Base-by-base conservation (phyloP, 345 rosid species). In the Nasturtium officinale region DNA sequence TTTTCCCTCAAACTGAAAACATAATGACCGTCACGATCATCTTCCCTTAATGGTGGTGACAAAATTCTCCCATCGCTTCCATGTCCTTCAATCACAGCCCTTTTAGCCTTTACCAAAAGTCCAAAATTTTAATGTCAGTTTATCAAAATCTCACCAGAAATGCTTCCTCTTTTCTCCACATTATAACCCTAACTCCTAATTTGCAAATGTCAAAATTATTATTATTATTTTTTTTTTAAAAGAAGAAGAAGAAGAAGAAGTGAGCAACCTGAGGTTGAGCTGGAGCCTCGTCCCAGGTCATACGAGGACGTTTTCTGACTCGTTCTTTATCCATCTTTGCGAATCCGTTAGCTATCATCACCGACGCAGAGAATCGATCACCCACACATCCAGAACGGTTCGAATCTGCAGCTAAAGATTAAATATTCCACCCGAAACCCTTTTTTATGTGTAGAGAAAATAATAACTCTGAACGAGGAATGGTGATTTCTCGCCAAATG, bases 1-100 rank as follows among this genome's bases (percentile, higher is more conserved):
- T 89, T 89, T 37, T 89, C 95, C 42, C 95, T 83, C 30, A 85
- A 82, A 64, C 65, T 82, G 71, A 81, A 89, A 20, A 83, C 84
- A 43, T 87, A 85, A 85, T 89, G 95, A 15, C 95, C 95, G 6
- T 87, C 89, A 5, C 82, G 85, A 78, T 89, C 95, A 76, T 87
- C 95, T 15, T 87, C 82, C 43, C 91, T 81, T 46, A 73, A 64
- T 0, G 91, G 86, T 58, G 95, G 95, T 40, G 91, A 83, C 29
- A 65, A 73, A 20, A 67, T 63, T 72, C 79, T 81, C 20, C 82
- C 51, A 57, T 73, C 78, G 69, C 38, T 69, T 64, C 80, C 74
- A 29, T 69, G 67, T 68, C 77, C 82, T 61, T 59, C 55, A 29
- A 50, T 65, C 65, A 61, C 26, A 77, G 74, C 70, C 54, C 81